Percentiles rank a stretch among this genome's conserved stretches.
Evolutionary conservation across 148 eudicot species (phyloP).

Genomic region (Cornus kousa): DNA sequence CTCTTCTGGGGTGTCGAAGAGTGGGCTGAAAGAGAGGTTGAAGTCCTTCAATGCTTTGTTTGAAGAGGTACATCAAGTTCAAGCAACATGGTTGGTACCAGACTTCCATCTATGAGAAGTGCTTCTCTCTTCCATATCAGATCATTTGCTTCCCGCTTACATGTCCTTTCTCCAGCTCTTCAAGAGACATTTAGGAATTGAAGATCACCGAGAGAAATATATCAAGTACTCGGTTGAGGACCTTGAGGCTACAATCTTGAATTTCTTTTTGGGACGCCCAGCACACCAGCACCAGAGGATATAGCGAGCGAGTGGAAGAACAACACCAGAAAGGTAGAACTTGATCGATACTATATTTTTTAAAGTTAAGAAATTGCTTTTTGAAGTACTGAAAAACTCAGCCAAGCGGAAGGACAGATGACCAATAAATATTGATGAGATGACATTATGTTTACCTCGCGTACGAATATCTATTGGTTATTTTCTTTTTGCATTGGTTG

Average conservation of each 20-base stretch:
- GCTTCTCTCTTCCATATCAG: slow-evolving; percentile 67
- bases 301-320: no score
- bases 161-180: slow-evolving; percentile 70
- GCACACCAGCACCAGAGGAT: no score
- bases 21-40: slow-evolving; percentile 71
- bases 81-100: slow-evolving; percentile 64
- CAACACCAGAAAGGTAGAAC: no score
- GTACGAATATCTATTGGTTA: no score
- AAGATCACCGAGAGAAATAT: slow-evolving; percentile 40
- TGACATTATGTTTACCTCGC: no score
- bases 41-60: slow-evolving; percentile 71
- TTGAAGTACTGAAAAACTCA: no score
- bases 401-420: no score
- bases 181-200: slow-evolving; percentile 51
- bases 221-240: slow-evolving; percentile 81
- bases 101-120: slow-evolving; percentile 77
- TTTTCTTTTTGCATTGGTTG: no score
- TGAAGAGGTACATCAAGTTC: slow-evolving; percentile 82
- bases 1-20: slow-evolving; percentile 50
- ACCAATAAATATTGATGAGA: no score
- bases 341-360: no score
- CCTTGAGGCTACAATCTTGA: slow-evolving; percentile 50
- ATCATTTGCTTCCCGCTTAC: slow-evolving; percentile 76
- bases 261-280: no score
- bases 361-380: no score